Evolutionary conservation across 257 asterid genomes (phyloP).

Genomic region (Leptodermis oblonga): DNA sequence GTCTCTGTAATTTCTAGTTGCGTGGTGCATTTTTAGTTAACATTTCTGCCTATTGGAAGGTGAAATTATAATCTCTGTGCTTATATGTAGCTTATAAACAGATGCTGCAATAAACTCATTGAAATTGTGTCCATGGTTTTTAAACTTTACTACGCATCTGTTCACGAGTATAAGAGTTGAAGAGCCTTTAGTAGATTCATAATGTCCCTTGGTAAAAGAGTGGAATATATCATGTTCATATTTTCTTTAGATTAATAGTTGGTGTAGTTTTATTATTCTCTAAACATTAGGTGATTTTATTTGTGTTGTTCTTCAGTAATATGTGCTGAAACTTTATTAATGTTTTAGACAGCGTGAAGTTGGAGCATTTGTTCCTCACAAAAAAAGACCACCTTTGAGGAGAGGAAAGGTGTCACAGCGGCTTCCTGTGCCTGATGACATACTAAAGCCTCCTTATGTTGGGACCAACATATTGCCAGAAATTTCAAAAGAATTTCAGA

Average conservation of each 20-base stretch:
- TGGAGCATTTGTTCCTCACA: constrained; percentile 43
- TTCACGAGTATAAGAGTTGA: not conserved
- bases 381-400: constrained; percentile 71
- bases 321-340: not conserved
- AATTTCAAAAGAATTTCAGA: constrained; percentile 61
- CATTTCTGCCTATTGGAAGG: not conserved
- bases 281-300: not conserved
- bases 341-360: constrained; percentile 72
- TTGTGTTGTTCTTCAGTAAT: not conserved
- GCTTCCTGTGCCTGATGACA: constrained; percentile 85
- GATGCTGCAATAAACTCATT: not conserved
- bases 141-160: no score
- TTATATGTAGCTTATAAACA: no score
- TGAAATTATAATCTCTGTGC: constrained; percentile 5
- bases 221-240: not conserved
- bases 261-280: not conserved
- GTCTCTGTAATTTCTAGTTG: not conserved
- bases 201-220: not conserved
- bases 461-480: constrained; percentile 63
- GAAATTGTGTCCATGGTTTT: not conserved
- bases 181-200: not conserved
- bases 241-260: not conserved
- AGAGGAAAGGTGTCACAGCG: constrained; percentile 82
- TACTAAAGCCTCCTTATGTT: constrained; percentile 77
- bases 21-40: not conserved